Evolutionary conservation across 2,329 filamentous ascomycete genomes (phyloP), one percentile per base, ranked within the genome.

Genomic region (Eutypa lata): DNA sequence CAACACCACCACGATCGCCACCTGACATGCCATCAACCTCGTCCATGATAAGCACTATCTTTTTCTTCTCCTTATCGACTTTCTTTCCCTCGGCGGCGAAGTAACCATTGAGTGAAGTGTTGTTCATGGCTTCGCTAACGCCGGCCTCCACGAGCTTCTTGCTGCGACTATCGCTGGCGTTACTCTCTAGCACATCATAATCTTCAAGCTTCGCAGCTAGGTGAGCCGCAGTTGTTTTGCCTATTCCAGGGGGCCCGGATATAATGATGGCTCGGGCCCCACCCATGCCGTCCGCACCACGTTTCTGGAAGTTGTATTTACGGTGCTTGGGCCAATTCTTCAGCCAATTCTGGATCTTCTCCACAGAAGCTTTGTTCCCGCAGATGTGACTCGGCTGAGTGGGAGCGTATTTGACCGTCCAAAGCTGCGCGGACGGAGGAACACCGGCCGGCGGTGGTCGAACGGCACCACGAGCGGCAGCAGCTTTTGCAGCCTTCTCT

Each of bases 1-100:
- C 94, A 47, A 99, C 94, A 70, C 94, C 94, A 60, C 94, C 94
- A 56, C 94, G 87, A 68, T 99, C 94, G 67, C 94, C 94, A 35
- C 91, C 92, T 56, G 93, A 97, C 94, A 99, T 97, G 49, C 94
- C 94, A 65, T 99, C 94, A 4, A 99, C 94, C 72, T 99, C 94
- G 63, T 99, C 94, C 94, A 99, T 97, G 73, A 99, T 91, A 47
- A 99, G 76, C 6, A 97, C 90, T 33, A 97, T 85, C 62, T 97
- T 97, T 76, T 95, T 96, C 76, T 94, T 97, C 16, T 79, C 79
- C 4, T 77, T 73, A 44, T 97, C 88, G 3, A 96, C 86, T 53
- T 87, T 82, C 71, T 94, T 90, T 22, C 89, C 89, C 52, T 92
- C 89, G 2, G 85, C 86, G 7, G 91, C 86, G 69, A 97, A 99